A percentile compares a stretch with the other conserved stretches of the same genome.
phyloP scores from a whole-genome alignment of 805 yeast genomes.

The Starmerella asiatica region DNA sequence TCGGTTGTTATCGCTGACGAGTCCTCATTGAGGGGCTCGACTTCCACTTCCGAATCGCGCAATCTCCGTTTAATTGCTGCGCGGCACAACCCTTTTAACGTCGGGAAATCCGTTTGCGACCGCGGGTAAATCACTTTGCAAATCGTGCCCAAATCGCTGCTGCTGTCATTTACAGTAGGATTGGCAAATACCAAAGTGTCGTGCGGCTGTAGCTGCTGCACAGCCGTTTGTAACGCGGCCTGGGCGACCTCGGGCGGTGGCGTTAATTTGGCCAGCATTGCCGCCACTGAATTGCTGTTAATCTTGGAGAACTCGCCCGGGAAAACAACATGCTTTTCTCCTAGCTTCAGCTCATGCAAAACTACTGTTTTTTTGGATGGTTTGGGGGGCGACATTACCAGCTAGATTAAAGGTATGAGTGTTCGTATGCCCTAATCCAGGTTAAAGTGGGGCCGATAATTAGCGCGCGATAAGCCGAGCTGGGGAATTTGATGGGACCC shows the following conservation, averaged over 20 bases:
- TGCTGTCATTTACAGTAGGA: conserved; percentile 3
- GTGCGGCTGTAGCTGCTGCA: background rate
- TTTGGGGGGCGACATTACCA: too few relatives aligned
- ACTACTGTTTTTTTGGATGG: background rate
- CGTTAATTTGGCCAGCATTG: background rate
- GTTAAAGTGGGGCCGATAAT: too few relatives aligned
- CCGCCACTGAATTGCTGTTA: too few relatives aligned
- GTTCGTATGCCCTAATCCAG: too few relatives aligned
- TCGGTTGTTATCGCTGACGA: background rate
- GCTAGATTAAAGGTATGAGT: too few relatives aligned
- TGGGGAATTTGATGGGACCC: too few relatives aligned
- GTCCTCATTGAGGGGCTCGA: conserved; percentile 5
- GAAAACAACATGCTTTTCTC: background rate
- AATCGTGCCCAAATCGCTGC: conserved; percentile 16
- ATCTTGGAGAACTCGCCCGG: background rate
- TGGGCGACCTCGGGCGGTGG: background rate
- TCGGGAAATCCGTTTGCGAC: background rate
- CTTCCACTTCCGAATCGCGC: background rate
- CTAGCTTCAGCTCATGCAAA: background rate
- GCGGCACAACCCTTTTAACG: conserved; percentile 16
- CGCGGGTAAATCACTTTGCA: conserved; percentile 14
- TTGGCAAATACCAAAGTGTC: conserved; percentile 9
- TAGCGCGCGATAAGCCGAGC: too few relatives aligned
- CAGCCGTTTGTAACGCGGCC: background rate
- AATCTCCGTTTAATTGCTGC: conserved; percentile 4